Evolutionary conservation across 345 rosid genomes (phyloP).

Genomic region (Sonneratia alba): DNA sequence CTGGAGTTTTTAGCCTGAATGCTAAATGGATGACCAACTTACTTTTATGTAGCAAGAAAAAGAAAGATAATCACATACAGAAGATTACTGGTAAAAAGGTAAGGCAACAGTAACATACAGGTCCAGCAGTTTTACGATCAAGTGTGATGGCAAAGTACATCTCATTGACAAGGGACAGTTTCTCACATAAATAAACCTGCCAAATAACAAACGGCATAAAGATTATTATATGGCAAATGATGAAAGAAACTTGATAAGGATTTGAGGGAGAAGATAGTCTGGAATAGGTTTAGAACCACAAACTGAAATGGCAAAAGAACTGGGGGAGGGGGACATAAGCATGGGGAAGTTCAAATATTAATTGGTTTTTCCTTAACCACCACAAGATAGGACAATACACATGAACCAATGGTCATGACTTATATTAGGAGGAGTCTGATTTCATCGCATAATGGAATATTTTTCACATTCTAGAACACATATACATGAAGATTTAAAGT

Average conservation of each 20-base stretch:
- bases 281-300: not conserved
- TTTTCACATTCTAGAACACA: not conserved
- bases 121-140: slow-evolving; percentile 93
- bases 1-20: not conserved
- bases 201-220: slow-evolving; percentile 1
- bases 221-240: not conserved
- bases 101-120: slow-evolving; percentile 42
- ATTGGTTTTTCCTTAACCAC: not conserved
- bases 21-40: not conserved
- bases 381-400: not conserved
- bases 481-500: not conserved
- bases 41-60: not conserved
- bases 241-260: not conserved
- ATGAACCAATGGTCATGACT: not conserved
- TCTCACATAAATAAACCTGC: slow-evolving; percentile 93
- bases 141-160: slow-evolving; percentile 97
- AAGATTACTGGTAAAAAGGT: not conserved
- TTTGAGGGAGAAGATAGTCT: too few species aligned
- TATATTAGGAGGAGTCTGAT: not conserved
- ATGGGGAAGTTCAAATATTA: not conserved
- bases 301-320: not conserved
- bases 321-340: not conserved
- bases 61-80: too few species aligned
- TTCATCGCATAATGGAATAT: not conserved
- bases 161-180: slow-evolving; percentile 88